Evolutionary conservation across 75 land plant genomes (phyloP).

Genomic region (Pinus albicaulis): DNA sequence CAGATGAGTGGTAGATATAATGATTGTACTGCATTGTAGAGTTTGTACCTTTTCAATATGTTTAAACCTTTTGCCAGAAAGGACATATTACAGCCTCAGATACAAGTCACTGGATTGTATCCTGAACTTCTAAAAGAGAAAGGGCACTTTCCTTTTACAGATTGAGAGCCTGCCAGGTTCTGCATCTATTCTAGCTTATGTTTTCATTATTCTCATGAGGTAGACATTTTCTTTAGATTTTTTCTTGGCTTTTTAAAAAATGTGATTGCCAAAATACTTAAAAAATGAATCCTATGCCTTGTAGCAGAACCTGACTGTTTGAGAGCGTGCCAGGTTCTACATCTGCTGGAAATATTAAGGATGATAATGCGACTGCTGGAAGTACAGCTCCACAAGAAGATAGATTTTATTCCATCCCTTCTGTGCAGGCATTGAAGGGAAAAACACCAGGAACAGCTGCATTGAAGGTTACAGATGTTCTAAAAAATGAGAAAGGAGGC

Average conservation of each 20-base stretch:
- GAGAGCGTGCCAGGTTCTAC: neutral
- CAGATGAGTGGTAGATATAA: too few species aligned
- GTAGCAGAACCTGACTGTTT: neutral
- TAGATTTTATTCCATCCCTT: neutral
- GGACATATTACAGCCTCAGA: too few species aligned
- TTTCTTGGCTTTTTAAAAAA: too few species aligned
- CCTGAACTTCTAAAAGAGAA: too few species aligned
- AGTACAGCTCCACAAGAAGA: neutral
- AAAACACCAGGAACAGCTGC: conserved; percentile 7
- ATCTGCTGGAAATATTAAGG: neutral
- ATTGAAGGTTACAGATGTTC: neutral
- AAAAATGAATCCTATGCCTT: neutral
- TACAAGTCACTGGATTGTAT: too few species aligned
- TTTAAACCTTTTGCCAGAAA: too few species aligned
- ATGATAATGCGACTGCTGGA: neutral
- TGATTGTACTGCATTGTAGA: too few species aligned
- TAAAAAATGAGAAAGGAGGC: neutral
- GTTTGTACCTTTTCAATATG: too few species aligned
- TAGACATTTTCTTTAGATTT: neutral
- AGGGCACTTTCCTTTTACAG: neutral
- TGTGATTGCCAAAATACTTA: neutral
- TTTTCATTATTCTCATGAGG: neutral
- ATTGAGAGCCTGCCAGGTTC: neutral
- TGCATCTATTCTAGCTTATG: neutral
- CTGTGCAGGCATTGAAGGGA: neutral